These are phyloP conservation scores for Termitomyces sp. DNA, from an alignment of 768 basidiomycete species.

Conservation along the genomic window DNA sequence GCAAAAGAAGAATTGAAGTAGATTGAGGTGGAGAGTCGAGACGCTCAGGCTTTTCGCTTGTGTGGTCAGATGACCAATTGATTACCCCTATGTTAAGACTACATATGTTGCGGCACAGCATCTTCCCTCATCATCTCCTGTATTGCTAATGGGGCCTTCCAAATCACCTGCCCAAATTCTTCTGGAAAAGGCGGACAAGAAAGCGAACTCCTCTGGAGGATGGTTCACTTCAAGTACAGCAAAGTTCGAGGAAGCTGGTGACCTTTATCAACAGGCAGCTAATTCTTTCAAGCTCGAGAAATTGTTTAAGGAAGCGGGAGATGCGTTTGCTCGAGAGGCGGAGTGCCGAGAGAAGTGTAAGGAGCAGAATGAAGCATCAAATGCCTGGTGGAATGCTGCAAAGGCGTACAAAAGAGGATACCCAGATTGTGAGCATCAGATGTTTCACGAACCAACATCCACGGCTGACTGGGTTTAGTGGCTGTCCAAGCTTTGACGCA, in stretches of 20 bases:
- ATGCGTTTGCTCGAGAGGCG: constrained; percentile 90
- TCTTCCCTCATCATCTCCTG: constrained; percentile 17
- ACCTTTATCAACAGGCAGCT: constrained; percentile 92
- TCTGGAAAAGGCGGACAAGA: constrained; percentile 91
- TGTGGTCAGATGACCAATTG: constrained; percentile 11
- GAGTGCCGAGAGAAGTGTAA: constrained; percentile 89
- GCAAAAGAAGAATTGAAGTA: background rate
- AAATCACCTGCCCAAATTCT: constrained; percentile 78
- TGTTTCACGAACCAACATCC: background rate
- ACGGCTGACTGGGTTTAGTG: constrained; percentile 46
- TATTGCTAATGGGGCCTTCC: constrained; percentile 48
- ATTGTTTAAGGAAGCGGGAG: constrained; percentile 87
- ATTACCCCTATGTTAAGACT: background rate
- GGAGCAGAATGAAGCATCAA: constrained; percentile 92
- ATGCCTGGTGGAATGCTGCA: constrained; percentile 98
- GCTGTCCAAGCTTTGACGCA: constrained; percentile 85
- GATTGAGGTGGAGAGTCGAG: background rate
- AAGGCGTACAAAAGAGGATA: constrained; percentile 92
- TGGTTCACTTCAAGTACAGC: constrained; percentile 86
- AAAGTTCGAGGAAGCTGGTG: constrained; percentile 95
- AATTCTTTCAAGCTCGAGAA: constrained; percentile 94
- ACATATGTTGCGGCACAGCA: constrained; percentile 4
- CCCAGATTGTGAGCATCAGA: constrained; percentile 66
- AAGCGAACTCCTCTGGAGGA: constrained; percentile 74
- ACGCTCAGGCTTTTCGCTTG: background rate